Conservation (phyloP, 331 rosid genomes). For the Prunus yedoensis region DNA sequence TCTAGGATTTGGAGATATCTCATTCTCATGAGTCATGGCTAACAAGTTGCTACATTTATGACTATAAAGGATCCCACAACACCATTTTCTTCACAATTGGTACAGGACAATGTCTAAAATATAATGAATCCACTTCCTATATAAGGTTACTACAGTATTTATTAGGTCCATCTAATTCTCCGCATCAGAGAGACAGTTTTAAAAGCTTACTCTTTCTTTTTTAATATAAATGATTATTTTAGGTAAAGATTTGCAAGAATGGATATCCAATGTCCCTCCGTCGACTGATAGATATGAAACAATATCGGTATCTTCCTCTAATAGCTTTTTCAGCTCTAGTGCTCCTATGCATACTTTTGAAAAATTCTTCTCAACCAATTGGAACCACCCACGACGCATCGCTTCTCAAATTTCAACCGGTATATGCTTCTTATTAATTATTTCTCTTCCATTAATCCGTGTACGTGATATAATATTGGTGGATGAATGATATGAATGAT, state of each 20-base stretch:
- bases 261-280: too few species aligned
- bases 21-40: background rate
- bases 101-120: background rate
- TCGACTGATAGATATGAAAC: background rate
- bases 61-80: too few species aligned
- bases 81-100: background rate
- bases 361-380: background rate
- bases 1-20: conserved; percentile 1
- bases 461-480: background rate
- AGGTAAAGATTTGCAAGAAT: background rate
- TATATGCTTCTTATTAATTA: conserved; percentile 16
- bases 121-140: background rate
- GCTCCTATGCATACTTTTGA: conserved; percentile 18
- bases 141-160: background rate
- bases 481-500: background rate
- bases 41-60: background rate
- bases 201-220: too few species aligned
- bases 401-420: conserved; percentile 10
- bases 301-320: conserved; percentile 12
- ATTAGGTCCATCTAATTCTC: background rate
- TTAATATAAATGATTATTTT: too few species aligned
- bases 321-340: conserved; percentile 26
- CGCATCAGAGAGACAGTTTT: too few species aligned
- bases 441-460: background rate
- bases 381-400: background rate